Base-by-base conservation (phyloP, 176 grass and related monocot genomes). In the Oryza meridionalis region DNA sequence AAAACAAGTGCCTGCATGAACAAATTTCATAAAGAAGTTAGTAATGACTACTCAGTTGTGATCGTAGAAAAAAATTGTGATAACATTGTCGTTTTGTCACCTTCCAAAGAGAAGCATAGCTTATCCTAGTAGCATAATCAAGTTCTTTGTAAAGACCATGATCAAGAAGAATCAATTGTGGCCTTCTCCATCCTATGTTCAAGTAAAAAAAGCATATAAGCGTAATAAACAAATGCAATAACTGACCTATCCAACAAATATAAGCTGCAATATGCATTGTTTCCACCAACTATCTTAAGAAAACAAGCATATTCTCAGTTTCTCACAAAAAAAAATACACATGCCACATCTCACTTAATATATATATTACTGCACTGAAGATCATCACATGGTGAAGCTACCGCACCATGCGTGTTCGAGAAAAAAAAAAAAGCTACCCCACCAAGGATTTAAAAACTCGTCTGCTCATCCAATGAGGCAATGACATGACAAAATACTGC, bases 131-230 rank as follows among this genome's bases (percentile, higher is more conserved):
- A 35, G 85, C 26, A 53, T 88, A 55, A 82, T 98, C 91, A 67
- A 98, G 91, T 88, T 98, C 96, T 90, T 88, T 98, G 85, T 95
- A 98, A 75, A 98, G 91, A 47, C 96, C 96, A 66, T 98, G 96
- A 77, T 95, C 96, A 55, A 98, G 96, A 87, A 98, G 85, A 88
- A 98, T 84, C 76, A 95, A 68, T 74, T 98, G 96, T 51, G 93
- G 96, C 81, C 88, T 91, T 83, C 77, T 93, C 77, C 83, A 85
- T 25, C 86, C 95, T 98, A 82, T 68, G 78, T 76, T 89, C 19
- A 78, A 85, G 75, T 19, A 77, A 21, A 58, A 15, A 58, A 66
- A 84, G 24, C 64, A 33, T 65, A 50, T 72, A 68, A 11, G n/a
- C 40, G 61, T 62, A 62, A 24, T 62, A 24, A 22, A 24, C 1